Conservation (phyloP, 1,284 basidiomycete species). For the Apiotrichum siamense region DNA sequence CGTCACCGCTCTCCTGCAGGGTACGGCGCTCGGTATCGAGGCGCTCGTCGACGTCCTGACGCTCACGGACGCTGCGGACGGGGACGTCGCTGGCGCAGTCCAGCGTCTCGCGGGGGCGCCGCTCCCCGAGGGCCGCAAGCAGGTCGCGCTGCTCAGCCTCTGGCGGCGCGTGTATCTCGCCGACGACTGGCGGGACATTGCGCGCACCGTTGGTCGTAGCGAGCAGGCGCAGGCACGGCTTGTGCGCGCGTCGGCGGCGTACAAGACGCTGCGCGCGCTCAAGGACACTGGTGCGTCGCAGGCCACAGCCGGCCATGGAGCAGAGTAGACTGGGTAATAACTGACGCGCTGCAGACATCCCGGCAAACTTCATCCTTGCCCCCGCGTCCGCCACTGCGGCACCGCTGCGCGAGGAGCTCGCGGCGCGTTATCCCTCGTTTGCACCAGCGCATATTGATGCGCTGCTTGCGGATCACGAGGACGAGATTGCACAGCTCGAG, state of each 20-base stretch:
- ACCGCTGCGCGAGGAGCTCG: conserved; percentile 31
- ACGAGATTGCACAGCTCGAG: conserved; percentile 33
- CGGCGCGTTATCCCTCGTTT: conserved; percentile 40
- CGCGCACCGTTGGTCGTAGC: conserved; percentile 38
- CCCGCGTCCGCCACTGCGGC: conserved; percentile 32
- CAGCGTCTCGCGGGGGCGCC: conserved; percentile 48
- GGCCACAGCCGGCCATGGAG: too few relatives aligned
- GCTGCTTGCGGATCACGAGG: conserved; percentile 36
- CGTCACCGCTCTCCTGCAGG: conserved; percentile 10
- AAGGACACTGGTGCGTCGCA: conserved; percentile 8
- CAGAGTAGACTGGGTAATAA: too few relatives aligned
- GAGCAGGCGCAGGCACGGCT: conserved; percentile 36
- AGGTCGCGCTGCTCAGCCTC: conserved; percentile 63
- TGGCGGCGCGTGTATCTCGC: conserved; percentile 84
- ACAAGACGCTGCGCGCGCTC: conserved; percentile 30
- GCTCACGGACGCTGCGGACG: conserved; percentile 46
- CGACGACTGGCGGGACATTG: conserved; percentile 56
- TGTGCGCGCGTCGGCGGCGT: conserved; percentile 28
- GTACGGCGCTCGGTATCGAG: conserved; percentile 46
- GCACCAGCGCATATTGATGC: conserved; percentile 30
- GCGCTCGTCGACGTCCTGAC: conserved; percentile 53
- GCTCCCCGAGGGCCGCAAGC: conserved; percentile 62
- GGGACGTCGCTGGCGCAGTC: conserved; percentile 49
- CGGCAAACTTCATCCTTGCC: conserved; percentile 25
- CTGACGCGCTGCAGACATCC: conserved; percentile 21